These are phyloP conservation scores for Linum usitatissimum DNA, from an alignment of 345 rosid species.

Conservation along the genomic window DNA sequence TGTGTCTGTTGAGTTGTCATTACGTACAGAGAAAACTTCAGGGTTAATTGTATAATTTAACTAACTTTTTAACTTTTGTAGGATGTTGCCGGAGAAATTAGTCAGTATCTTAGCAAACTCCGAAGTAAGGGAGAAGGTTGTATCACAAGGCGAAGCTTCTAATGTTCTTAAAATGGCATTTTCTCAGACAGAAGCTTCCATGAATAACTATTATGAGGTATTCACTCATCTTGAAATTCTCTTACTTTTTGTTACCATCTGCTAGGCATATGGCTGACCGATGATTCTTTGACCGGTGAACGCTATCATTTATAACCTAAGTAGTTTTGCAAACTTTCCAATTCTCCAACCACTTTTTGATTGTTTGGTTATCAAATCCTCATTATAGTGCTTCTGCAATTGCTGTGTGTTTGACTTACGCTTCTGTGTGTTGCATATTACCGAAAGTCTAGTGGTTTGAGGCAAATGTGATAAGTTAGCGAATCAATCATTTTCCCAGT, in stretches of 20 bases:
- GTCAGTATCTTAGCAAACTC: conserved; percentile 65
- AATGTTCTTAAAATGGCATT: conserved; percentile 71
- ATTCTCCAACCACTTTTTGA: not conserved
- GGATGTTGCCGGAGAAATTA: conserved; percentile 71
- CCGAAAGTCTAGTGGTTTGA: no score
- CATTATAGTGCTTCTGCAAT: not conserved
- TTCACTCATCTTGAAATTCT: conserved; percentile 10
- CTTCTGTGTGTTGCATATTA: not conserved
- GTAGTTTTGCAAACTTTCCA: not conserved
- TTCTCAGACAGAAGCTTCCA: conserved; percentile 66
- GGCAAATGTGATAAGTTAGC: no score
- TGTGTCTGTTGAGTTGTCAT: not conserved
- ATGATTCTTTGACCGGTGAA: no score
- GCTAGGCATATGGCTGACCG: no score
- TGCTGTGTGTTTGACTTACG: not conserved
- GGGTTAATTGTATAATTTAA: not conserved
- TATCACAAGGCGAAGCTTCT: conserved; percentile 65
- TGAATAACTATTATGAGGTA: conserved; percentile 88
- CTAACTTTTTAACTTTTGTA: conserved; percentile 13
- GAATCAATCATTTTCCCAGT: no score
- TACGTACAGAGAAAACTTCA: not conserved
- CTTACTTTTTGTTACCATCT: not conserved
- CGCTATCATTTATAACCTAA: not conserved
- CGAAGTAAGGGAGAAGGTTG: conserved; percentile 49
- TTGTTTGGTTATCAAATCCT: not conserved